Evolutionary conservation across 257 asterid species (phyloP).

Genomic region (Ballota nigra): DNA sequence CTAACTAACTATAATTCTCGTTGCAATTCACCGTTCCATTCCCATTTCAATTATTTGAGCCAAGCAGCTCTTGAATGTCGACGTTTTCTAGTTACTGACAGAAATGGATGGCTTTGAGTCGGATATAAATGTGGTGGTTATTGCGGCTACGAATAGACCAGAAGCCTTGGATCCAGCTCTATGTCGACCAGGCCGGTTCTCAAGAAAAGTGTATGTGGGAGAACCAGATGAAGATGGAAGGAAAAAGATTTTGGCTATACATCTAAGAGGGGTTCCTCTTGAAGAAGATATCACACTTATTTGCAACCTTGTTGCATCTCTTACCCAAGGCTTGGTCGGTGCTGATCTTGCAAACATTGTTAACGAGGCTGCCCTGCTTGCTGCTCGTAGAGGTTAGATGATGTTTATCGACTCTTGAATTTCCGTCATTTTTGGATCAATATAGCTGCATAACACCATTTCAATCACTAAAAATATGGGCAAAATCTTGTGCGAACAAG

Average conservation of each 20-base stretch:
- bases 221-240: constrained; percentile 95
- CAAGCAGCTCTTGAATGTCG: not conserved
- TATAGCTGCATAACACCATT: not conserved
- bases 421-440: not conserved
- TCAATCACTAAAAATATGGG: not conserved
- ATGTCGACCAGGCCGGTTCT: constrained; percentile 97
- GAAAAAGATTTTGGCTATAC: constrained; percentile 80
- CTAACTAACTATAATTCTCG: not conserved
- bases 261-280: constrained; percentile 86
- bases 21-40: not conserved
- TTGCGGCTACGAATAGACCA: constrained; percentile 97
- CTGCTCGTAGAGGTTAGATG: constrained; percentile 89
- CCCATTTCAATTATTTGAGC: not conserved
- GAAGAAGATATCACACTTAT: constrained; percentile 77
- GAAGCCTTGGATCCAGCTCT: constrained; percentile 96
- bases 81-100: constrained; percentile 72
- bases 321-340: constrained; percentile 87
- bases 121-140: constrained; percentile 63
- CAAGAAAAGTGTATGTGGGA: constrained; percentile 93
- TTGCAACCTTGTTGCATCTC: constrained; percentile 82
- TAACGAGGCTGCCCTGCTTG: constrained; percentile 91
- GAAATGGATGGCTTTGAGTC: constrained; percentile 99
- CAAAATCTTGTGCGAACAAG: too few relatives aligned
- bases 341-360: constrained; percentile 97
- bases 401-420: not conserved